Base-by-base conservation (phyloP, 108 stramenopile species). In the Conticribra weissflogii region DNA sequence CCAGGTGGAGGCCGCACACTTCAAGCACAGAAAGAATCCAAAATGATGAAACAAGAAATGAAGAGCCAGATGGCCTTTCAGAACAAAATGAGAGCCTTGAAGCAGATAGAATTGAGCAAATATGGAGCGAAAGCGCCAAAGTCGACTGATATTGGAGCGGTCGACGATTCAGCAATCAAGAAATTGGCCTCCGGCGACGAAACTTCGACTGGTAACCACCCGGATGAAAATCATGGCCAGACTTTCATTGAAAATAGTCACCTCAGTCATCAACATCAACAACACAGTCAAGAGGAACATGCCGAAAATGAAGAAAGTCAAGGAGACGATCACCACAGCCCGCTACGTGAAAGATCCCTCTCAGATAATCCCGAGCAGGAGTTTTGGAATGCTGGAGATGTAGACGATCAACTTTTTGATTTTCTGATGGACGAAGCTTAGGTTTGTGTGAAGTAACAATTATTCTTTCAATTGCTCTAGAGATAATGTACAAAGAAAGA, bases 31-130 rank as follows among this genome's bases (percentile, higher is more conserved):
- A 88, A 94, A 68, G 88, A 86, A 48, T 88, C 74, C 32, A 88
- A 64, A 25, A 71, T 85, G 58, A 94, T 94, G 93, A 89, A 91
- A 52, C 88, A 87, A 58, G 90, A 94, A 44, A 94, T 94, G 93
- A 71, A 88, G 29, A 81, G 69, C 30, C 90, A 91, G 67, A 89
- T 85, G 85, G 85, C 71, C 2, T 85, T 94, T 44, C 93, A 91
- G 50, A 88, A 83, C 63, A 90, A 94, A 65, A 91, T 94, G 87
- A 75, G 93, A 34, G 85, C 79, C 14, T 59, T 94, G 74, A 94
- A 89, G 67, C 86, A 91, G 63, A 85, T 87, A 32, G 89, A 94
- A 59, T 45, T 91, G 54, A 83, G 78, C 54, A 94, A 94, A 57
- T 84, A 80, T 46, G 63, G 71, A 12, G 74, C 34, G 41, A 14